Conservation (phyloP, 2,329 filamentous ascomycete species). For the Alternaria sp. region DNA sequence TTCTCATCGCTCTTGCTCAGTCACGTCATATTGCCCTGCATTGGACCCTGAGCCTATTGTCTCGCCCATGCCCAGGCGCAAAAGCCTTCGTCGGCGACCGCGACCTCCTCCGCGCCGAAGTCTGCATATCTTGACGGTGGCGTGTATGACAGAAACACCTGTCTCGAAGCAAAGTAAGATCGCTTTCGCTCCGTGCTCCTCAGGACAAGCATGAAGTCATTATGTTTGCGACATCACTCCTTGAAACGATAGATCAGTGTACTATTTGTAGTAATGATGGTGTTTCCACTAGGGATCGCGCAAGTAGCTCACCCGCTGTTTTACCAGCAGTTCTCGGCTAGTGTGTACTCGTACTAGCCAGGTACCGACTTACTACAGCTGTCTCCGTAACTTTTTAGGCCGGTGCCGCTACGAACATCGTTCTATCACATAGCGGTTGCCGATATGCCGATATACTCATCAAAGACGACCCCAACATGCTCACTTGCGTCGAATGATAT, state of each 20-base stretch:
- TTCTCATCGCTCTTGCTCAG: background rate
- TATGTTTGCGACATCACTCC: background rate
- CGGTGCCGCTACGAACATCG: background rate
- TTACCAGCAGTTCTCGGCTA: background rate
- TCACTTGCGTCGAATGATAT: background rate
- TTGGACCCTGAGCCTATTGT: conserved; percentile 8
- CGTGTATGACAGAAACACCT: background rate
- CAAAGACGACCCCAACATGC: background rate
- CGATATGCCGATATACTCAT: background rate
- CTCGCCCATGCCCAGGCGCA: background rate
- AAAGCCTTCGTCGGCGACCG: conserved; percentile 9
- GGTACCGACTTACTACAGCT: background rate
- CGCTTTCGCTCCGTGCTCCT: background rate
- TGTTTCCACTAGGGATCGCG: background rate
- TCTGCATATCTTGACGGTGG: conserved; percentile 1
- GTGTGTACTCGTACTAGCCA: background rate
- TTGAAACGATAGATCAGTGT: conserved; percentile 3
- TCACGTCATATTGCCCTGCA: conserved; percentile 10
- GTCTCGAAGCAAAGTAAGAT: background rate
- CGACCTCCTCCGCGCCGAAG: conserved; percentile 18
- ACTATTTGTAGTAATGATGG: background rate
- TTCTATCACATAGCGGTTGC: background rate
- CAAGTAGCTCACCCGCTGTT: background rate
- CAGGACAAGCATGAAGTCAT: background rate
- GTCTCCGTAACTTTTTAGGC: background rate